Evolutionary conservation across 2,329 filamentous ascomycete species (phyloP), one percentile per base, ranked within the genome.

Genomic region (Parastagonospora nodorum): DNA sequence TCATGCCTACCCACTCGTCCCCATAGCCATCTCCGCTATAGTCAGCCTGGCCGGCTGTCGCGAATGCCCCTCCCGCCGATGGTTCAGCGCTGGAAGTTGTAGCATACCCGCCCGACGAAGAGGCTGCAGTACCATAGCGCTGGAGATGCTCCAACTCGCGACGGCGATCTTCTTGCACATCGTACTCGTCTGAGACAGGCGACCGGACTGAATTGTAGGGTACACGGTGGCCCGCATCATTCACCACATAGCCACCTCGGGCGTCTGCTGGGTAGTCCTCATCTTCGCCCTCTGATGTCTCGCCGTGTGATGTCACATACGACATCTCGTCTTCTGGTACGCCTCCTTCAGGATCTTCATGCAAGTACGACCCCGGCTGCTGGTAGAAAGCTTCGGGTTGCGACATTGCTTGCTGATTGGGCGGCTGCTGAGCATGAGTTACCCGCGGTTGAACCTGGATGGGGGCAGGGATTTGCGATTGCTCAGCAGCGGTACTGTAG

Each of bases 181-280:
- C 82, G 57, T 81, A 83, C 46, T 85, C 82, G 39, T 84, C 82
- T n/a, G 68, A 71, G 32, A 69, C 64, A 45, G 63, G 67, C 16
- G 65, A 64, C 27, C 64, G 70, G 9, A 72, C 57, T 10, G 63
- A 57, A 33, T 68, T 65, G 36, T 67, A 73, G 14, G 71, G 71
- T 3, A 75, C 59, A 30, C 69, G 71, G 39, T 63, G 71, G 15
- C 72, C 72, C 8, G 63, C 51, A 9, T 64, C 62, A 48, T 75
- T 71, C 30, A 69, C 67, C 14, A 75, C 65, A 48, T 65, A 73
- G 55, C 71, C 67, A n/a, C 72, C 71, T 33, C 62, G 60, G 37
- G 68, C 64, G 39, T 75, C 72, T 36, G 73, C 64, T 33, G 67
- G 66, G 44, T 69, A 75, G 42, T 74, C 72, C 28, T 74, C 69